Percentiles rank a stretch among this genome's conserved stretches.
These are phyloP conservation scores for Triangularia setosa DNA, from an alignment of 2,329 filamentous ascomycete genomes.

Conservation along the genomic window DNA sequence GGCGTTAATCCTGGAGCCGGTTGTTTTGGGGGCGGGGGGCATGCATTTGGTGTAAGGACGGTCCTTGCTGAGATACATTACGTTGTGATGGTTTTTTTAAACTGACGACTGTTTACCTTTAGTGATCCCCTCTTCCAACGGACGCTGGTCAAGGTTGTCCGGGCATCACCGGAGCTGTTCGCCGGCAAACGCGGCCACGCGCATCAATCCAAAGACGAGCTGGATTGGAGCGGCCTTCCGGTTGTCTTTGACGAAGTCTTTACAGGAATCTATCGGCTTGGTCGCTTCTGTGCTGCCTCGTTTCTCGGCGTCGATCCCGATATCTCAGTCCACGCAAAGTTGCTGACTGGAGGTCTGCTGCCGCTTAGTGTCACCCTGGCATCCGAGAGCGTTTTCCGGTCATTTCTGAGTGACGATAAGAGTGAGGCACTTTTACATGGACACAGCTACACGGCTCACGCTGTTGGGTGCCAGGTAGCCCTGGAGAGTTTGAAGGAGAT, in stretches of 20 bases:
- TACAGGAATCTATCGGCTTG: slow-evolving; percentile 78
- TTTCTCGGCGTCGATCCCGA: slow-evolving; percentile 68
- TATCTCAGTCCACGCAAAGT: slow-evolving; percentile 76
- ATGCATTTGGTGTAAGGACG: slow-evolving; percentile 78
- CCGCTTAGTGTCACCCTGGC: slow-evolving; percentile 75
- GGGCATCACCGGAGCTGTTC: slow-evolving; percentile 55
- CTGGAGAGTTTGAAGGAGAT: slow-evolving; percentile 61
- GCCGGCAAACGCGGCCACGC: slow-evolving; percentile 6
- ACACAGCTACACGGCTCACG: slow-evolving; percentile 82
- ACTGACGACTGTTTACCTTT: neutral
- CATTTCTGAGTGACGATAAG: slow-evolving; percentile 69
- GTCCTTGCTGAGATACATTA: slow-evolving; percentile 25
- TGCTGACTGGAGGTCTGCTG: slow-evolving; percentile 75
- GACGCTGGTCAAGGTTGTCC: slow-evolving; percentile 63
- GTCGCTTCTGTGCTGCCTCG: slow-evolving; percentile 64
- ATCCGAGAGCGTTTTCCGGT: slow-evolving; percentile 67
- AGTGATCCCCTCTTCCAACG: slow-evolving; percentile 80
- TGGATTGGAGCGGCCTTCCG: slow-evolving; percentile 68
- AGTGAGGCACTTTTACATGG: slow-evolving; percentile 76
- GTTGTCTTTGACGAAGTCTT: slow-evolving; percentile 86
- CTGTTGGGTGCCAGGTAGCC: slow-evolving; percentile 75
- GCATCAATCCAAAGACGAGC: slow-evolving; percentile 15
- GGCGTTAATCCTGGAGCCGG: slow-evolving; percentile 73
- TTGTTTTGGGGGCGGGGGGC: slow-evolving; percentile 76
- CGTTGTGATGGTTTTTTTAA: neutral